Evolutionary conservation across 352 stramenopile genomes (phyloP).

Genomic region (Plasmopara muralis): DNA sequence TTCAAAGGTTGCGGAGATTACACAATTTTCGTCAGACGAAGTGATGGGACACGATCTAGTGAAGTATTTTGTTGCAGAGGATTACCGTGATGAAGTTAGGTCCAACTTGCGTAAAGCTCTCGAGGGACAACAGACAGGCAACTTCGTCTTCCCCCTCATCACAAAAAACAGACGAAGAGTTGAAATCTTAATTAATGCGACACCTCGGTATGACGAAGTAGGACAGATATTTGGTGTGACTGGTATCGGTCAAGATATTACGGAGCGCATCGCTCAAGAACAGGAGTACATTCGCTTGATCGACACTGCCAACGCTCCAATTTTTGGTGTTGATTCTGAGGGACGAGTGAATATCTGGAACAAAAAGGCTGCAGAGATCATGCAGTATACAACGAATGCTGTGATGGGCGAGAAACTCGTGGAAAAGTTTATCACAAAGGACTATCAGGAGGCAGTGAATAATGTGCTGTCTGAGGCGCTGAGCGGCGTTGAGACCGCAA

Average conservation of each 20-base stretch:
- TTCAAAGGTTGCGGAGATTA: slow-evolving; percentile 20
- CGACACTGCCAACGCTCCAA: slow-evolving; percentile 32
- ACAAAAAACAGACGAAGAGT: slow-evolving; percentile 47
- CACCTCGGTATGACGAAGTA: slow-evolving; percentile 51
- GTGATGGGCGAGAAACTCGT: slow-evolving; percentile 65
- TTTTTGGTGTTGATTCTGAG: slow-evolving; percentile 64
- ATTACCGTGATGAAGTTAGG: slow-evolving; percentile 32
- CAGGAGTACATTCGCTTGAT: slow-evolving; percentile 16
- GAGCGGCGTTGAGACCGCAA: slow-evolving; percentile 29
- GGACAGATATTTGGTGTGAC: slow-evolving; percentile 67
- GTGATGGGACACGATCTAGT: slow-evolving; percentile 74
- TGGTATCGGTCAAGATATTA: slow-evolving; percentile 45
- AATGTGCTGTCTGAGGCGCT: slow-evolving; percentile 40
- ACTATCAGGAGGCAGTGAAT: slow-evolving; percentile 41
- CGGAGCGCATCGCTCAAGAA: too few relatives aligned
- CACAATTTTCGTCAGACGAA: slow-evolving; percentile 30
- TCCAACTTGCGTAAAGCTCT: slow-evolving; percentile 36
- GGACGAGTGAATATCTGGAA: slow-evolving; percentile 39
- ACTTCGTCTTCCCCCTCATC: slow-evolving; percentile 62
- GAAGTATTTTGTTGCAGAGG: slow-evolving; percentile 58
- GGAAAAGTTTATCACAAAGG: slow-evolving; percentile 56
- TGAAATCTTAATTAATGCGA: slow-evolving; percentile 54
- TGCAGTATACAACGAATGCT: slow-evolving; percentile 71
- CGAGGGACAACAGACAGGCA: slow-evolving; percentile 35
- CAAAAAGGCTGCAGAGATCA: slow-evolving; percentile 41